These are phyloP conservation scores for Carex myosuroides DNA, from an alignment of 176 grass and related monocot species.

Conservation along the genomic window DNA sequence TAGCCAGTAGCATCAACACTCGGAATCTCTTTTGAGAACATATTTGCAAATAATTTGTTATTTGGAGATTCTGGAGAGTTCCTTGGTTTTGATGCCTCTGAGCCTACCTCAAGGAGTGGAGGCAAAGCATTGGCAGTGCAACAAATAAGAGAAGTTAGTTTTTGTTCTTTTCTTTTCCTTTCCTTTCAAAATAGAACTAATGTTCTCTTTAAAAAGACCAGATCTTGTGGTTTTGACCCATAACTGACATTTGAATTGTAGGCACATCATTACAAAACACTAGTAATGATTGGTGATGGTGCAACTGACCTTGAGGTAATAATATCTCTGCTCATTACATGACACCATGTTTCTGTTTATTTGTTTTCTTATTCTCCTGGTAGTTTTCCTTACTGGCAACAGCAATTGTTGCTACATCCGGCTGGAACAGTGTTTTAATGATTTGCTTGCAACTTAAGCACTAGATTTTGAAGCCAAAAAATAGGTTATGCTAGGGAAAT, in stretches of 20 bases:
- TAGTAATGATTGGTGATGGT: slow-evolving; percentile 96
- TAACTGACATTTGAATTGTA: slow-evolving; percentile 25
- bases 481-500: background rate
- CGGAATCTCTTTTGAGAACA: slow-evolving; percentile 76
- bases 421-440: background rate
- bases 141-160: slow-evolving; percentile 64
- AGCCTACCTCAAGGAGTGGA: slow-evolving; percentile 79
- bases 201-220: background rate
- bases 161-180: background rate
- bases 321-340: background rate
- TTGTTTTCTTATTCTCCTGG: background rate
- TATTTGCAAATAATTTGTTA: slow-evolving; percentile 80
- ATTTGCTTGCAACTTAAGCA: background rate
- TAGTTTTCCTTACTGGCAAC: background rate
- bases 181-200: background rate
- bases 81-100: slow-evolving; percentile 71
- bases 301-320: slow-evolving; percentile 84
- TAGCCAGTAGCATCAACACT: slow-evolving; percentile 79
- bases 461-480: background rate
- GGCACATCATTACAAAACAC: slow-evolving; percentile 32
- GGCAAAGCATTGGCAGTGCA: slow-evolving; percentile 91
- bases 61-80: slow-evolving; percentile 72
- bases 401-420: background rate
- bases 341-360: background rate
- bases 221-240: background rate